Percentiles rank a stretch among this genome's conserved stretches.
Evolutionary conservation across 1,284 basidiomycete species (phyloP).

Genomic region (Ustilago tritici): DNA sequence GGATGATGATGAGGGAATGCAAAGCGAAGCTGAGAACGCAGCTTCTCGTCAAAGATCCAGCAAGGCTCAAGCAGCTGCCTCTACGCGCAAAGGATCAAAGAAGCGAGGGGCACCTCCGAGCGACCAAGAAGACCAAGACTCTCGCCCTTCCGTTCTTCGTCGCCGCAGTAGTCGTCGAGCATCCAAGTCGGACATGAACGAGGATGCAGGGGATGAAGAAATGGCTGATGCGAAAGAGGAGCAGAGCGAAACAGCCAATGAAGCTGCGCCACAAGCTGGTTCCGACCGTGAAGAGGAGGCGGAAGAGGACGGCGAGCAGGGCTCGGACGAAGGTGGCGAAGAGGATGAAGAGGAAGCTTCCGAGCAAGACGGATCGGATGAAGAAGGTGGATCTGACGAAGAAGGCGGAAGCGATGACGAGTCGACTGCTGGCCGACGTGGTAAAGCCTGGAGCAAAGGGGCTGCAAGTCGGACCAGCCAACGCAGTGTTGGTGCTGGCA

Average conservation of each 20-base stretch:
- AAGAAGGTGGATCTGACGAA: slow-evolving; percentile 26
- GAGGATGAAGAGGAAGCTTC: slow-evolving; percentile 19
- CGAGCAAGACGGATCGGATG: slow-evolving; percentile 30
- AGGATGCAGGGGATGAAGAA: slow-evolving; percentile 36
- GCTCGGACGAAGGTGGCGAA: slow-evolving; percentile 14
- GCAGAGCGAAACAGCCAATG: slow-evolving; percentile 34
- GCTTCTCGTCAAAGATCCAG: slow-evolving; percentile 16
- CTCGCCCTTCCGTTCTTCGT: slow-evolving; percentile 39
- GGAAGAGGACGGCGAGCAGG: slow-evolving; percentile 34
- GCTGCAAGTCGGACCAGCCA: slow-evolving; percentile 9
- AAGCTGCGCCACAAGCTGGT: slow-evolving; percentile 26
- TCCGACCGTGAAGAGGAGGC: slow-evolving; percentile 14
- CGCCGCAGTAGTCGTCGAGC: slow-evolving; percentile 45
- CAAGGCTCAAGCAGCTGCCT: slow-evolving; percentile 17
- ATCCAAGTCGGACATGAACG: slow-evolving; percentile 35
- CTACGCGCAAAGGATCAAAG: slow-evolving; percentile 19
- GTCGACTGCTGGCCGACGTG: slow-evolving; percentile 13
- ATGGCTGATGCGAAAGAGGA: slow-evolving; percentile 45
- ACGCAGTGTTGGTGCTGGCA: slow-evolving; percentile 10
- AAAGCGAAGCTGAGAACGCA: slow-evolving; percentile 35
- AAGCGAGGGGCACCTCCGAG: slow-evolving; percentile 37
- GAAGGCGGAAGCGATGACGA: slow-evolving; percentile 28
- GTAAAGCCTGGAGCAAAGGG: slow-evolving; percentile 20
- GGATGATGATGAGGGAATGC: slow-evolving; percentile 30
- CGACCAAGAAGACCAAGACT: slow-evolving; percentile 41